These are phyloP conservation scores for Aspergillus udagawae DNA, from an alignment of 2,329 filamentous ascomycete species.

Conservation along the genomic window DNA sequence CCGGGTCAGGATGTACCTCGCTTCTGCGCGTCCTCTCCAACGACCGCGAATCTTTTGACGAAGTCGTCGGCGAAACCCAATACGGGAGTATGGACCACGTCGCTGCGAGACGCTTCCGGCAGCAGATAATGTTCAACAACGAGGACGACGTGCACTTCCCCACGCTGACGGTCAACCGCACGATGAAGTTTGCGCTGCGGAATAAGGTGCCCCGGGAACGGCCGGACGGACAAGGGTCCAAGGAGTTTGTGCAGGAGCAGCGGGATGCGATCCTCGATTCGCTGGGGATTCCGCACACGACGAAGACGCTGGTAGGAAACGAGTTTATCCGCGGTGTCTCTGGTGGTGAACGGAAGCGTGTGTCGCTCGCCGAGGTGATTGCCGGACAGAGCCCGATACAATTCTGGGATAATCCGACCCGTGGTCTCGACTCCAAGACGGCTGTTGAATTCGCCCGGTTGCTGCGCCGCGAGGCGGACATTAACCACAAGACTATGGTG, in stretches of 20 bases:
- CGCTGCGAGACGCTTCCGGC: conserved; percentile 39
- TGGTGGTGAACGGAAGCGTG: conserved; percentile 65
- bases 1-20: conserved; percentile 66
- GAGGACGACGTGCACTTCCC: conserved; percentile 74
- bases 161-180: conserved; percentile 68
- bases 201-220: conserved; percentile 36
- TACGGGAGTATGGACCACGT: conserved; percentile 53
- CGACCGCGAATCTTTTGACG: conserved; percentile 55
- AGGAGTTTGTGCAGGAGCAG: conserved; percentile 28
- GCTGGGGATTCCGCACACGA: conserved; percentile 46
- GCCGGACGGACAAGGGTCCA: conserved; percentile 15
- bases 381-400: conserved; percentile 50
- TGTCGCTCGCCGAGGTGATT: conserved; percentile 60
- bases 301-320: conserved; percentile 63
- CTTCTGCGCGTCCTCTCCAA: conserved; percentile 67
- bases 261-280: conserved; percentile 30
- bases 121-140: conserved; percentile 64
- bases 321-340: conserved; percentile 63
- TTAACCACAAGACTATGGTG: conserved; percentile 55
- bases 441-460: conserved; percentile 57
- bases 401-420: conserved; percentile 64
- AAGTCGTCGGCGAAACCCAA: conserved; percentile 49
- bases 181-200: conserved; percentile 66
- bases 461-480: conserved; percentile 57
- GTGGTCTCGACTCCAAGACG: conserved; percentile 62